Conservation (phyloP, 225 moss, liverwort and hornwort species). For the Anthoceros angustus region DNA sequence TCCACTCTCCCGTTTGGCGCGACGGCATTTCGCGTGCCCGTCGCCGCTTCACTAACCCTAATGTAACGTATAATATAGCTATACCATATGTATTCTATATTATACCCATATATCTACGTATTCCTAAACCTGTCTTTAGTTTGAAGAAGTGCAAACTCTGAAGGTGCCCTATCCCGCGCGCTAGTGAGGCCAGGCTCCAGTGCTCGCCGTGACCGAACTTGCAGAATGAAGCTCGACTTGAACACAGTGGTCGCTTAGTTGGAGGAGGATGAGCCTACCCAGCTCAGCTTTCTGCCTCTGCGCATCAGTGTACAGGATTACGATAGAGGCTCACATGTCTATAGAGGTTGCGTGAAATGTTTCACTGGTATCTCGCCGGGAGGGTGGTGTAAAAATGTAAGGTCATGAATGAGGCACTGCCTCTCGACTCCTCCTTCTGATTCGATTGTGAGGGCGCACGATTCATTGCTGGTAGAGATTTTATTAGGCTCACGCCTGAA, state of each 20-base stretch:
- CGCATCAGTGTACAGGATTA: neutral
- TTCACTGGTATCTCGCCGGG: neutral
- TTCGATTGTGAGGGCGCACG: neutral
- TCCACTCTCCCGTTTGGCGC: neutral
- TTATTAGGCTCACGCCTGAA: neutral
- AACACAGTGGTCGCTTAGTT: neutral
- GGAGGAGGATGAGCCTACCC: neutral
- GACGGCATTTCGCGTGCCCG: neutral
- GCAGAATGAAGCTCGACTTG: neutral
- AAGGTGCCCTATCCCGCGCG: neutral
- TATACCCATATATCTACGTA: too few relatives aligned
- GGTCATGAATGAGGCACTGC: neutral
- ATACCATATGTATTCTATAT: neutral
- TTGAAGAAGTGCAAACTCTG: too few relatives aligned
- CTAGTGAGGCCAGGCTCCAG: neutral
- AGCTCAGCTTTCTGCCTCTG: neutral
- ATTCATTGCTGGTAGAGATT: neutral
- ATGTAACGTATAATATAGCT: too few relatives aligned
- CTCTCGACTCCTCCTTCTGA: neutral
- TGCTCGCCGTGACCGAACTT: neutral
- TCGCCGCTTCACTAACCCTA: too few relatives aligned
- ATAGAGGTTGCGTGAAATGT: neutral
- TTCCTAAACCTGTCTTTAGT: too few relatives aligned
- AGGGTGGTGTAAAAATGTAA: conserved; percentile 2
- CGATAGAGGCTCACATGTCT: neutral